Evolutionary conservation across 805 yeast species (phyloP).

Genomic region (Ogataea parapolymorpha): DNA sequence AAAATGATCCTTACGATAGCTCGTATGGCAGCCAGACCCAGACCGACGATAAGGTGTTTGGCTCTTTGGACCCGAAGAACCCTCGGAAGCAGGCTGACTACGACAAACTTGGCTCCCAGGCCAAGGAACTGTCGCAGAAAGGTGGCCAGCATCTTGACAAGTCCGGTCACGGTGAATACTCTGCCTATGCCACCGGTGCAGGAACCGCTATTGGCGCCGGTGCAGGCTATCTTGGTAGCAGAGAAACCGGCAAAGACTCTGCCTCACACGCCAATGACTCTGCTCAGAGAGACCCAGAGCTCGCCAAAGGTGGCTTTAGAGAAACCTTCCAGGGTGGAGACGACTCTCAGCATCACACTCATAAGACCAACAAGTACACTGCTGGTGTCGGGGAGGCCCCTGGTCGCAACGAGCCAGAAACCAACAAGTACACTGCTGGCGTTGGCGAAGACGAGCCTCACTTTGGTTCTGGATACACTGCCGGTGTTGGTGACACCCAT

Average conservation of each 20-base stretch:
- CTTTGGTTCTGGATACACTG: constrained; percentile 5
- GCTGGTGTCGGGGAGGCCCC: constrained; percentile 7
- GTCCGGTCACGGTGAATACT: constrained; percentile 13
- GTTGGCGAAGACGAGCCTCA: neutral
- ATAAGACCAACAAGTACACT: constrained; percentile 1
- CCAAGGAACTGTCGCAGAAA: constrained; percentile 7
- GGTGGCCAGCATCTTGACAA: constrained; percentile 13
- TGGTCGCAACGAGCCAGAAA: neutral
- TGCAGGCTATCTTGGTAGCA: constrained; percentile 15
- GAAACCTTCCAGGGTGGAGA: neutral
- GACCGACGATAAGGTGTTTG: neutral
- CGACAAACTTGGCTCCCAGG: constrained; percentile 7
- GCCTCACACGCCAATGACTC: neutral
- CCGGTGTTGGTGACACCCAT: constrained; percentile 10
- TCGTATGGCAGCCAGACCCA: neutral
- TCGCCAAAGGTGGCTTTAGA: neutral
- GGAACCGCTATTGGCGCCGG: constrained; percentile 20
- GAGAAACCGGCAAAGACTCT: neutral
- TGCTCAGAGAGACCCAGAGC: neutral
- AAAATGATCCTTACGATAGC: constrained; percentile 5
- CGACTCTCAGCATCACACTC: neutral
- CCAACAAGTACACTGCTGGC: constrained; percentile 8
- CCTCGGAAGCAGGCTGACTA: constrained; percentile 4
- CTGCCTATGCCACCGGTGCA: constrained; percentile 11
- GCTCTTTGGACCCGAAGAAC: neutral